Evolutionary conservation across 2,329 filamentous ascomycete genomes (phyloP), one percentile per base, ranked within the genome.

Genomic region (Ceratocystis ficicola): DNA sequence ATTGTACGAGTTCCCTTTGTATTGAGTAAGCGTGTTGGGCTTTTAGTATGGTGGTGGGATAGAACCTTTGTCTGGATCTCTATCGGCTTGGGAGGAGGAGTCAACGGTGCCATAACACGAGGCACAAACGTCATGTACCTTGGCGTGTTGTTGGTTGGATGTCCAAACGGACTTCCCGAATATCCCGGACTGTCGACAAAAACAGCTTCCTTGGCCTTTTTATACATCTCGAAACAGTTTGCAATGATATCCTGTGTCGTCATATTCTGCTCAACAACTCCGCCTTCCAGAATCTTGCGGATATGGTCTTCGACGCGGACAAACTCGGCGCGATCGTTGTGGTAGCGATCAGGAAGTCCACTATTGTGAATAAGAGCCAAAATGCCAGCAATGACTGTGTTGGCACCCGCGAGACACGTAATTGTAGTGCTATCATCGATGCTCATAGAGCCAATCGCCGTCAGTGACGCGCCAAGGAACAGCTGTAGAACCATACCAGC

Each of bases 331-430:
- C 76, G 77, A 70, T 82, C 76, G 62, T 76, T 77, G 32, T 79
- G 75, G 69, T 81, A 81, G 6, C 80, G 73, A 68, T 81, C 78
- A 1, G 80, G 80, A 20, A 83, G 70, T 1, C 80, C 80, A 67
- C 79, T 81, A 70, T 82, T 82, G 72, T 82, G 79, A 66, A 83
- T 69, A 17, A 82, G 73, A 2, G 79, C 80, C 3, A 83, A 73
- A 5, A 82, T 70, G 1, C 80, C 80, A 6, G 80, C 78, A 50
- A 77, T 74, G 65, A 80, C 71, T 0, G 80, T 83, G 70, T 81
- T 82, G 66, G 76, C 69, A 5, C 78, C 79, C 0, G 78, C 80
- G 6, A 82, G 75, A n/a, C 77, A 68, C 1, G 80, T 81, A 65
- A 82, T 80, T 17, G 75, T 71, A 1, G 73, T 76, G 12, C 76